Percentiles rank a stretch among this genome's conserved stretches.
phyloP scores from a whole-genome alignment of 1,139 yeast species.

The Pichia sp. region DNA sequence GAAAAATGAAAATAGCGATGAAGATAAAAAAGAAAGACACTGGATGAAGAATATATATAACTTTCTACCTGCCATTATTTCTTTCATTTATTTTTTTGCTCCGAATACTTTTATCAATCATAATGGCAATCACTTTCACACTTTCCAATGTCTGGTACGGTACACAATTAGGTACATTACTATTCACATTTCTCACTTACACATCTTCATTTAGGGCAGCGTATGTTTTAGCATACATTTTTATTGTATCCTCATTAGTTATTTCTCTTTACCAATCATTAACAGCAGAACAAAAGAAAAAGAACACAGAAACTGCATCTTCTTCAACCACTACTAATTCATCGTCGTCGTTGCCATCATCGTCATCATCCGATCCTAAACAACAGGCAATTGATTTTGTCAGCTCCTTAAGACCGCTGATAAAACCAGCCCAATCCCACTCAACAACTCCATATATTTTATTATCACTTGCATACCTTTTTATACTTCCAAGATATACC shows the following conservation, averaged over 20 bases:
- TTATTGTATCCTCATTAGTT: slow-evolving; percentile 69
- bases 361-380: slow-evolving; percentile 36
- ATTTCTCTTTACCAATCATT: slow-evolving; percentile 58
- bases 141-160: slow-evolving; percentile 57
- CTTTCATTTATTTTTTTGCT: background rate
- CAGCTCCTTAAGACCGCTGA: slow-evolving; percentile 44
- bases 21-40: background rate
- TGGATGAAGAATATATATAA: no score
- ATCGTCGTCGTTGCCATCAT: no score
- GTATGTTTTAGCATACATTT: slow-evolving; percentile 57
- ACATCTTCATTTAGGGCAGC: slow-evolving; percentile 44
- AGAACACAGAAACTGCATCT: background rate
- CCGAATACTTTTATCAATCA: background rate
- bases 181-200: slow-evolving; percentile 47
- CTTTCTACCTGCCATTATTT: background rate
- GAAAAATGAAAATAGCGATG: background rate
- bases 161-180: slow-evolving; percentile 67
- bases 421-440: slow-evolving; percentile 43
- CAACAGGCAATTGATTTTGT: slow-evolving; percentile 52
- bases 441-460: slow-evolving; percentile 62
- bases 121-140: slow-evolving; percentile 27
- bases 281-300: slow-evolving; percentile 1
- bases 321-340: background rate
- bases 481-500: slow-evolving; percentile 45
- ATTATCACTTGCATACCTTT: slow-evolving; percentile 61